Conservation (phyloP, 495 filamentous ascomycete species). For the Cladorrhinum samala region DNA sequence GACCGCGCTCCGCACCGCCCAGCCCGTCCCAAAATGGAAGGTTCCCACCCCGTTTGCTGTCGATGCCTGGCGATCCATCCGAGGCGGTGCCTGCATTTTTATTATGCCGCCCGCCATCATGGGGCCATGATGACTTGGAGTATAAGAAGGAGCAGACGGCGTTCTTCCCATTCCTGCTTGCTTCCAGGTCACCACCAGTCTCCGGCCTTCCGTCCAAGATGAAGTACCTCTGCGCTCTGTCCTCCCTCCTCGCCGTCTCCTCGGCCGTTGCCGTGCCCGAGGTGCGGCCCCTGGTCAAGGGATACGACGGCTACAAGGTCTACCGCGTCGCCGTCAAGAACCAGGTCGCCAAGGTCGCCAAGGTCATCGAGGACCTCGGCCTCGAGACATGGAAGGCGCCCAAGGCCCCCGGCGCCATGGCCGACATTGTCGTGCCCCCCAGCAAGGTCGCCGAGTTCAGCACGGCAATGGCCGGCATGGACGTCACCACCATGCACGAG, state of each 20-base stretch:
- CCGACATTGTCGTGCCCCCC: constrained; percentile 30
- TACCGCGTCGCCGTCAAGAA: constrained; percentile 21
- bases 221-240: constrained; percentile 10
- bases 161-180: not conserved
- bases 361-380: constrained; percentile 21
- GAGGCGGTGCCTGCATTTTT: not conserved
- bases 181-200: not conserved
- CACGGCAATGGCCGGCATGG: constrained; percentile 14
- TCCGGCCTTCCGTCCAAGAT: constrained; percentile 3
- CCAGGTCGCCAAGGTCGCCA: constrained; percentile 18
- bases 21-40: constrained; percentile 1
- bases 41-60: not conserved
- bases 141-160: no score
- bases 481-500: constrained; percentile 25
- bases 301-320: constrained; percentile 29
- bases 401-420: constrained; percentile 13
- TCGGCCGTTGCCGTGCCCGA: constrained; percentile 9
- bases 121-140: no score
- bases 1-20: not conserved
- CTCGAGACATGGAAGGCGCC: constrained; percentile 28
- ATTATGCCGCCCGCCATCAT: no score
- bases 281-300: not conserved
- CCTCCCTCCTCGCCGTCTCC: constrained; percentile 7
- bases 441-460: constrained; percentile 17
- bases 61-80: not conserved